A percentile compares a stretch with the other conserved stretches of the same genome.
These are phyloP conservation scores for Phytophthora pinifolia DNA, from an alignment of 352 stramenopile species.

Conservation along the genomic window DNA sequence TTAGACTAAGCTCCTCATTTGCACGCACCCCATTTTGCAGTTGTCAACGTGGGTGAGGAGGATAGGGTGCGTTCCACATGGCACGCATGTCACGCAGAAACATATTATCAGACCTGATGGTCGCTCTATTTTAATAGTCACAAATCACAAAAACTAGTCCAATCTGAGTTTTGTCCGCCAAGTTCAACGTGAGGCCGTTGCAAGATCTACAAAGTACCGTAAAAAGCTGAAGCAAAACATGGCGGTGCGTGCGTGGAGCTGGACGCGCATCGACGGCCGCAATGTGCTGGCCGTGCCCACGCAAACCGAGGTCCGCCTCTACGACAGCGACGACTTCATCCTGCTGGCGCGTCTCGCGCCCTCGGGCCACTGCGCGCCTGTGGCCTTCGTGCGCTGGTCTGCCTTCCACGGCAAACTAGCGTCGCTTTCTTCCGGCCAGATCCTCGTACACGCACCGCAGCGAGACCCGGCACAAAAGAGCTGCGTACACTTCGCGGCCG, in stretches of 20 bases:
- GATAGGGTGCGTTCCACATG: too few relatives aligned
- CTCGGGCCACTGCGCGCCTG: conserved; percentile 53
- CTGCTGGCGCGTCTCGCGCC: conserved; percentile 60
- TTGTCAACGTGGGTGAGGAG: too few relatives aligned
- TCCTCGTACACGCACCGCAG: conserved; percentile 71
- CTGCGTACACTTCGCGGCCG: conserved; percentile 43
- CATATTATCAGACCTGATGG: too few relatives aligned
- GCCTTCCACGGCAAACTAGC: conserved; percentile 74
- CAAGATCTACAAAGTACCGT: conserved; percentile 9
- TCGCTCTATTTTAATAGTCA: too few relatives aligned
- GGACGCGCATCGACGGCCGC: conserved; percentile 78
- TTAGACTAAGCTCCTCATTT: too few relatives aligned
- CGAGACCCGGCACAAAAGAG: conserved; percentile 28
- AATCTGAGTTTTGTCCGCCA: conserved; percentile 10
- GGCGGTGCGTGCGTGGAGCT: conserved; percentile 65
- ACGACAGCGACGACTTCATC: conserved; percentile 87
- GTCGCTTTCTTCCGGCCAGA: conserved; percentile 60
- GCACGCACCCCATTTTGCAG: too few relatives aligned
- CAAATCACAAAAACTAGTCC: conserved; percentile 18
- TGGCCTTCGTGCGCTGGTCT: conserved; percentile 75
- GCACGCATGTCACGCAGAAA: too few relatives aligned
- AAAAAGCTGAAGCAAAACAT: not conserved
- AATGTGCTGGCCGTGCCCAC: conserved; percentile 80
- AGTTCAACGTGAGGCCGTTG: conserved; percentile 13
- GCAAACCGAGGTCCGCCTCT: conserved; percentile 67